Percentiles rank a stretch among this genome's conserved stretches.
Conservation (phyloP, 192 early-diverging fungal genomes). For the Podila clonocystis region DNA sequence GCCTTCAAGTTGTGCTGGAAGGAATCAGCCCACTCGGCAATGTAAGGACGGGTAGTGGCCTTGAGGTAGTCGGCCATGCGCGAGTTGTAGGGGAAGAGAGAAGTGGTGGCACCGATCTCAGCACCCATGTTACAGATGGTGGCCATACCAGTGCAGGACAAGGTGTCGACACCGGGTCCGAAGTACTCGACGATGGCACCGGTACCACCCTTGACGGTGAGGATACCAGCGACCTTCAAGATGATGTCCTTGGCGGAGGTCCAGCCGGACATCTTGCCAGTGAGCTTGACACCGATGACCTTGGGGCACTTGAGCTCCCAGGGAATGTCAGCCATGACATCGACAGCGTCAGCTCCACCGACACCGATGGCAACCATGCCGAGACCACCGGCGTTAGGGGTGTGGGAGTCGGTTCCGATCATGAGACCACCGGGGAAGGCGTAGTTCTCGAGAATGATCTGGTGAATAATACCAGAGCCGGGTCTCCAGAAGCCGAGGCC, state of each 20-base stretch:
- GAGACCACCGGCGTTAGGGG: slow-evolving; percentile 97
- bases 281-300: slow-evolving; percentile 91
- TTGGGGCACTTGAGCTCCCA: slow-evolving; percentile 99
- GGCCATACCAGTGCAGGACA: slow-evolving; percentile 98
- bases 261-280: slow-evolving; percentile 90
- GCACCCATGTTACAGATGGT: slow-evolving; percentile 99
- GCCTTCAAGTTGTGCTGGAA: slow-evolving; percentile 91
- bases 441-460: slow-evolving; percentile 99
- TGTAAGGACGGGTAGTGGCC: slow-evolving; percentile 83
- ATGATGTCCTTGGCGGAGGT: slow-evolving; percentile 97
- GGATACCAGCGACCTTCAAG: slow-evolving; percentile 91
- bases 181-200: slow-evolving; percentile 98
- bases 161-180: slow-evolving; percentile 91
- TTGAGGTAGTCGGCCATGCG: slow-evolving; percentile 93
- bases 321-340: slow-evolving; percentile 98
- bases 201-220: slow-evolving; percentile 97
- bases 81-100: slow-evolving; percentile 93
- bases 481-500: slow-evolving; percentile 97
- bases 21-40: slow-evolving; percentile 81
- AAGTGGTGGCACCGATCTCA: slow-evolving; percentile 98
- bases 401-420: slow-evolving; percentile 99
- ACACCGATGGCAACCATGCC: slow-evolving; percentile 98
- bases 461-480: slow-evolving; percentile 94
- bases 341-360: slow-evolving; percentile 98
- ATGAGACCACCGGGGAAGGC: slow-evolving; percentile 95